These are phyloP conservation scores for Coemansia sp. DNA, from an alignment of 192 early-diverging fungal species.

Conservation along the genomic window DNA sequence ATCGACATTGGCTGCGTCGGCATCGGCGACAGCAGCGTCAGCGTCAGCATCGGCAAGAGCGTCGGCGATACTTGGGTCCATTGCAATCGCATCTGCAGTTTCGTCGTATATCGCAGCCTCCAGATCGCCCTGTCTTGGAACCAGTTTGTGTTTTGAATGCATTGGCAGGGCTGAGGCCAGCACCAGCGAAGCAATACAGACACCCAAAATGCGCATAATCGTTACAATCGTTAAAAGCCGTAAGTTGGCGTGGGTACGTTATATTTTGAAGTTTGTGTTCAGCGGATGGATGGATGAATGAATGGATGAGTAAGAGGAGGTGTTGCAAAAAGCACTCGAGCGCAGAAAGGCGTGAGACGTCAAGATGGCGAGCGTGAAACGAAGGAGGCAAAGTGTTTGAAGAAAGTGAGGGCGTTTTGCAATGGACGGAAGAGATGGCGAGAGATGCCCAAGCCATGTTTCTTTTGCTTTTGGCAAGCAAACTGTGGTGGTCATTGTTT, in stretches of 20 bases:
- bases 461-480: not conserved
- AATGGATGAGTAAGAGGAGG: not conserved
- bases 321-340: not conserved
- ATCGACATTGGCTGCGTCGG: not conserved
- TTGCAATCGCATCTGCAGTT: conserved; percentile 1
- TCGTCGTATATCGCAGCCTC: conserved; percentile 33
- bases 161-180: conserved; percentile 23
- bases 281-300: not conserved
- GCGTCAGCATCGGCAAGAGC: not conserved
- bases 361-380: not conserved
- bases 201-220: conserved; percentile 34
- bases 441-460: not conserved
- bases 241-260: not conserved
- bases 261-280: not conserved
- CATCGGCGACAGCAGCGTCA: not conserved
- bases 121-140: conserved; percentile 9
- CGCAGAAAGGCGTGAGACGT: not conserved
- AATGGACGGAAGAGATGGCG: not conserved
- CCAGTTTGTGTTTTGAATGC: not conserved
- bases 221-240: conserved; percentile 5
- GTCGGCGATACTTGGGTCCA: not conserved
- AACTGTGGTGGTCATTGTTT: not conserved
- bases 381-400: not conserved
- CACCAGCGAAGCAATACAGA: conserved; percentile 23
- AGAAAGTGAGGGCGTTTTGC: not conserved